Evolutionary conservation across 805 yeast genomes (phyloP).

Genomic region (Kazachstania viticola): DNA sequence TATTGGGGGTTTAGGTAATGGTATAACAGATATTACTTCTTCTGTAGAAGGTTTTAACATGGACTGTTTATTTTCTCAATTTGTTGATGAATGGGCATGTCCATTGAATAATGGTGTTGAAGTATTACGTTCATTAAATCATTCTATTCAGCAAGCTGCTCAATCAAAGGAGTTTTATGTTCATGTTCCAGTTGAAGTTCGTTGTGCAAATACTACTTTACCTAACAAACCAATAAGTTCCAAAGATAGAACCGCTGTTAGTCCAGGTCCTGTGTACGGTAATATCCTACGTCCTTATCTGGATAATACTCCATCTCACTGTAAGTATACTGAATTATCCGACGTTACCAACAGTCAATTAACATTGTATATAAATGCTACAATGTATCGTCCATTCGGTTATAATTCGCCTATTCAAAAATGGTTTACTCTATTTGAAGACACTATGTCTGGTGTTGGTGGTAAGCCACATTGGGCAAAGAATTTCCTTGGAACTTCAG

Average conservation of each 20-base stretch:
- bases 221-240: conserved; percentile 35
- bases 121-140: conserved; percentile 51
- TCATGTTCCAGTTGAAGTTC: conserved; percentile 90
- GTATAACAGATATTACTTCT: conserved; percentile 57
- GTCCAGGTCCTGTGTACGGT: conserved; percentile 77
- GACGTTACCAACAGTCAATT: conserved; percentile 57
- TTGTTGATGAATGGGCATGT: conserved; percentile 95
- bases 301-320: conserved; percentile 60
- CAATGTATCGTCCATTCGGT: conserved; percentile 91
- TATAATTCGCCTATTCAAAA: conserved; percentile 58
- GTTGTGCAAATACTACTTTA: conserved; percentile 78
- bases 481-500: conserved; percentile 61
- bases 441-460: conserved; percentile 59
- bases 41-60: conserved; percentile 83
- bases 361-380: conserved; percentile 81
- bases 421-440: conserved; percentile 82
- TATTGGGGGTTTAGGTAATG: conserved; percentile 50
- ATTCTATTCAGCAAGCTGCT: conserved; percentile 51
- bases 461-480: conserved; percentile 99
- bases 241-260: conserved; percentile 35
- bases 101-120: conserved; percentile 73
- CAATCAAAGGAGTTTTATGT: conserved; percentile 56
- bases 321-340: conserved; percentile 40
- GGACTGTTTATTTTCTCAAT: conserved; percentile 92
- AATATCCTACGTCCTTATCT: conserved; percentile 70